Evolutionary conservation across 164 flowering plant genomes (phyloP), one percentile per base, ranked within the genome.

Genomic region (Macadamia integrifolia): DNA sequence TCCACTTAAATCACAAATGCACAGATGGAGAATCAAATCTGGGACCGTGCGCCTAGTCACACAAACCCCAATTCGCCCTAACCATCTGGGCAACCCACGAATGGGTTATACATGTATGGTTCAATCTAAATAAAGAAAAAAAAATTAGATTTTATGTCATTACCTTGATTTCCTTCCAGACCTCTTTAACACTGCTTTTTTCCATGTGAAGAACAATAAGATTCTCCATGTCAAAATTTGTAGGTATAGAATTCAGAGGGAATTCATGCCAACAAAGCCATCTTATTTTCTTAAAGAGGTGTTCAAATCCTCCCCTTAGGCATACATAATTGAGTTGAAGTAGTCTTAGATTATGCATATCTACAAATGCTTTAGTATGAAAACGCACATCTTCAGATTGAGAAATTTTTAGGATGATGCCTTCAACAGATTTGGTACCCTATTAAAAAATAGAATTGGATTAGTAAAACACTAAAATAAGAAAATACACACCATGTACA

Each of bases 231-330:
- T 23, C 23, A 23, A 23, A 23, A 23, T 23, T 23, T 23, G 23
- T 23, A 23, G 23, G 23, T 23, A 23, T 23, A 23, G 23, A 23
- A 23, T 23, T 23, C 23, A 23, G 23, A 23, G 23, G 76, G n/a
- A 48, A 75, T 8, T 62, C 64, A 15, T 49, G 61, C 80, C 75
- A 78, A 59, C 42, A n/a, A 1, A 78, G 56, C 61, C 63, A 62
- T 48, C 66, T 69, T 35, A 78, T 17, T 12, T 64, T 9, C 14
- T 42, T n/a, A 0, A 75, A 32, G 3, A 78, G 35, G 32, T 31
- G 17, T 46, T 62, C 31, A 6, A 13, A 58, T 6, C 42, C 10
- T 61, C 72, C 73, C 6, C 15, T 10, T 1, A 72, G 40, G 0
- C 35, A 6, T 23, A 23, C 23, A 23, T 23, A 23, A 23, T 23